Evolutionary conservation across 2,329 filamentous ascomycete genomes (phyloP).

Genomic region (Aureobasidium leucospermi): DNA sequence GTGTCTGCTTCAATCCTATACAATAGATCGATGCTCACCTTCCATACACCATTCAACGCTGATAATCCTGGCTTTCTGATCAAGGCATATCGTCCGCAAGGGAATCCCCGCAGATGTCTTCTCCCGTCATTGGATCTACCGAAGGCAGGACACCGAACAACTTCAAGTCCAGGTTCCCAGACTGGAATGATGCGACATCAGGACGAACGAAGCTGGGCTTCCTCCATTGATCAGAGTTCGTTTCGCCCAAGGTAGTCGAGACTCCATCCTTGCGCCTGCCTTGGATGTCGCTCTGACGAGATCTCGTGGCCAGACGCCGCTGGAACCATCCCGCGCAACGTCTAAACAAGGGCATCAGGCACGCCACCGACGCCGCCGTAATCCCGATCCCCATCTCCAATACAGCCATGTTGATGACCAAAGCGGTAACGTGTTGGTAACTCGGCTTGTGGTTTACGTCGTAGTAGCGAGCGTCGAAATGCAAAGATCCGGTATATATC

Average conservation of each 20-base stretch:
- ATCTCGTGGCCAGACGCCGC: background rate
- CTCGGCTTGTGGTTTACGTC: background rate
- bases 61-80: no score
- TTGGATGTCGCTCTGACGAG: no score
- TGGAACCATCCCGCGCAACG: background rate
- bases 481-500: background rate
- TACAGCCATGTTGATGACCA: background rate
- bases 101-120: no score
- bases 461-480: background rate
- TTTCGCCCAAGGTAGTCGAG: no score
- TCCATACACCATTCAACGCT: no score
- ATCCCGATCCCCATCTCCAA: background rate
- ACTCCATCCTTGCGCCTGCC: no score
- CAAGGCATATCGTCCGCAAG: no score
- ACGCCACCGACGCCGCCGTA: background rate
- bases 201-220: background rate
- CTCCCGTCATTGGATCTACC: background rate
- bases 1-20: no score
- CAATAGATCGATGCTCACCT: no score
- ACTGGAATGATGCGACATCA: no score
- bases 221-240: background rate
- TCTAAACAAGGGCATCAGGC: background rate
- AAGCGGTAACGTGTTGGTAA: background rate
- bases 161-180: background rate
- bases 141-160: background rate